Evolutionary conservation across 2,329 filamentous ascomycete species (phyloP), one percentile per base, ranked within the genome.

Genomic region (Trichoderma sp.): DNA sequence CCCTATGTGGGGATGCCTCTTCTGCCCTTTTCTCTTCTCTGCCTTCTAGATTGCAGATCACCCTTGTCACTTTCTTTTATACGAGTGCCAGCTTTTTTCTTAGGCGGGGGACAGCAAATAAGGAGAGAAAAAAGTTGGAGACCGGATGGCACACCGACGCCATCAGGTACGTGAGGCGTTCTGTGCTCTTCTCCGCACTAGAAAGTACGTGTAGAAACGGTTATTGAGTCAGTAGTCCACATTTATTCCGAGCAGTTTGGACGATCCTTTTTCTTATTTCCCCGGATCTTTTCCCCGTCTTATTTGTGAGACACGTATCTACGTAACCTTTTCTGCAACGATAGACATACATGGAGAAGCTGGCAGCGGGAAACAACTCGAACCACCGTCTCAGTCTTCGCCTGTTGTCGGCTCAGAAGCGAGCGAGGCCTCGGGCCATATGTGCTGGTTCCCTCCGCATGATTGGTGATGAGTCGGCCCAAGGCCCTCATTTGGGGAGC

Each of bases 1-100:
- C n/a, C 52, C 6, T n/a, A 66, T 66, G 64, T 66, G 64, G 64
- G 51, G 64, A n/a, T 30, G n/a, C n/a, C 39, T 21, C n/a, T 49
- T 37, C 54, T 58, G 28, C 24, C 18, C 24, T 37, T 34, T 66
- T 59, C 54, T 51, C 26, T 66, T 66, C 54, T 66, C 28, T 21
- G 16, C 37, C 54, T 66, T 66, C 64, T 58, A 59, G 64, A 49
- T 16, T 66, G 52, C 28, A 21, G 52, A 58, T 66, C 64, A 43
- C 54, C 54, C 64, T 59, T 21, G 64, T 65, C 51, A 18, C 21
- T 28, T 37, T 11, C 11, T 16, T 28, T 58, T 39, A 30, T 39
- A 30, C 39, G 54, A 51, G 63, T 24, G 30, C 52, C 28, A 51
- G 39, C 34, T 34, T 46, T 59, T 58, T 46, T 46, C 21, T 7